A percentile compares a stretch with the other conserved stretches of the same genome.
phyloP scores from a whole-genome alignment of 306 rosid species.

The Canavalia gladiata region DNA sequence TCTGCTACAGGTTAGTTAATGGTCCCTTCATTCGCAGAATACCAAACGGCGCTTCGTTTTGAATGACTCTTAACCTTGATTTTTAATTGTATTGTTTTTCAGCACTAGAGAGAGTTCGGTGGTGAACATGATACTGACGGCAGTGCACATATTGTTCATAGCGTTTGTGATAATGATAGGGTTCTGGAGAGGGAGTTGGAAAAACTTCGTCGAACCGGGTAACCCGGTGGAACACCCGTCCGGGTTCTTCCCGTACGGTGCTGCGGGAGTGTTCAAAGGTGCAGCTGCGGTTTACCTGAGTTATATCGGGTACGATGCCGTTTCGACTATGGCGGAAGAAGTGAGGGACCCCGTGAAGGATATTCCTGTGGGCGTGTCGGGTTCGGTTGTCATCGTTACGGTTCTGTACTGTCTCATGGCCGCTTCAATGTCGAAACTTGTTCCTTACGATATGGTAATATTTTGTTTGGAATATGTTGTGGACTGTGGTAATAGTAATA shows the following conservation, averaged over 20 bases:
- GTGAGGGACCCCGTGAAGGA: conserved; percentile 81
- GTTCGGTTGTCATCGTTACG: conserved; percentile 83
- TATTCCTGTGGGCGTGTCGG: conserved; percentile 87
- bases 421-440: conserved; percentile 88
- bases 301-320: conserved; percentile 96
- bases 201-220: conserved; percentile 69
- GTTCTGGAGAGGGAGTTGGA: conserved; percentile 80
- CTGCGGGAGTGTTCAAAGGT: conserved; percentile 76
- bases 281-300: conserved; percentile 85
- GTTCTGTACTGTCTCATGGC: conserved; percentile 88
- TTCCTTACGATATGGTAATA: conserved; percentile 88
- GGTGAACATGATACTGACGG: conserved; percentile 83
- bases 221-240: conserved; percentile 59
- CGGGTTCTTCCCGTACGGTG: conserved; percentile 81
- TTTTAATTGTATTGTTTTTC: not conserved
- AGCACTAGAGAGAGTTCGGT: conserved; percentile 89
- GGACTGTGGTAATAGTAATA: too few relatives aligned
- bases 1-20: conserved; percentile 81
- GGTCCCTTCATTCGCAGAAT: not conserved
- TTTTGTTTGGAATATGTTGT: too few relatives aligned
- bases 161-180: conserved; percentile 74
- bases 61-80: not conserved
- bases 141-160: conserved; percentile 76
- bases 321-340: conserved; percentile 96
- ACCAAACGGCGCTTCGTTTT: not conserved